phyloP scores from a whole-genome alignment of 1,284 basidiomycete genomes.

The Rhodotorula sp. region DNA sequence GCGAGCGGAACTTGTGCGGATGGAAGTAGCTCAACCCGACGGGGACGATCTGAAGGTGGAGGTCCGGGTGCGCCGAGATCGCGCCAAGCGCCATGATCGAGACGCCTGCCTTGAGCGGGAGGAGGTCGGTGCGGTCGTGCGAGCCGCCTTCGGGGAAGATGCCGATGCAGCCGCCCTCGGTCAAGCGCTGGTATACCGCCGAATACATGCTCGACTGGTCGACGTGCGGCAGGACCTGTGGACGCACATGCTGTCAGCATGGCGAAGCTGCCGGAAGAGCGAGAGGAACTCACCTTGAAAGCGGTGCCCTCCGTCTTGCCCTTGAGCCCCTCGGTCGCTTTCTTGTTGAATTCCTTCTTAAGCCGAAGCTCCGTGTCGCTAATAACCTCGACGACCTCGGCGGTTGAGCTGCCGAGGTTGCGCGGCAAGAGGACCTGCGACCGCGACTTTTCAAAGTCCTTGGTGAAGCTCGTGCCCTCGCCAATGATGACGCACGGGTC shows the following conservation, averaged over 20 bases:
- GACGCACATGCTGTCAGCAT: slow-evolving; percentile 44
- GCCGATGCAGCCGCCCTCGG: slow-evolving; percentile 84
- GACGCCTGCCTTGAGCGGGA: slow-evolving; percentile 94
- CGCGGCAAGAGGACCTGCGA: slow-evolving; percentile 90
- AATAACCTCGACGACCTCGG: slow-evolving; percentile 84
- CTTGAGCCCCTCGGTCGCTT: slow-evolving; percentile 48
- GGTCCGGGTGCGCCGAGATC: slow-evolving; percentile 84
- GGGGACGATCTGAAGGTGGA: slow-evolving; percentile 88
- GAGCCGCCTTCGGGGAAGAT: slow-evolving; percentile 98
- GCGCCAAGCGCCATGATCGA: slow-evolving; percentile 97
- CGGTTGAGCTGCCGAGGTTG: slow-evolving; percentile 71
- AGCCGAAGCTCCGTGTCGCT: slow-evolving; percentile 78
- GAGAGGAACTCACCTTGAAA: slow-evolving; percentile 38
- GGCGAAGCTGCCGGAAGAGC: not conserved
- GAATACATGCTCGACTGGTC: slow-evolving; percentile 95
- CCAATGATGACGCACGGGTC: slow-evolving; percentile 74
- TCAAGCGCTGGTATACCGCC: slow-evolving; percentile 85
- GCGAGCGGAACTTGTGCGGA: slow-evolving; percentile 88
- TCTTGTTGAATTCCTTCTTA: slow-evolving; percentile 75
- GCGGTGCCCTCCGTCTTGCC: slow-evolving; percentile 36
- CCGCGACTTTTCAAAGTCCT: slow-evolving; percentile 69
- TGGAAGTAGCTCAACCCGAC: slow-evolving; percentile 96
- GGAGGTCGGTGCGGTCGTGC: slow-evolving; percentile 90
- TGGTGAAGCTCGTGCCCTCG: slow-evolving; percentile 72
- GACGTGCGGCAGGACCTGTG: slow-evolving; percentile 81